Evolutionary conservation across 2,329 filamentous ascomycete species (phyloP), one percentile per base, ranked within the genome.

Genomic region (Sporothrix pallida): DNA sequence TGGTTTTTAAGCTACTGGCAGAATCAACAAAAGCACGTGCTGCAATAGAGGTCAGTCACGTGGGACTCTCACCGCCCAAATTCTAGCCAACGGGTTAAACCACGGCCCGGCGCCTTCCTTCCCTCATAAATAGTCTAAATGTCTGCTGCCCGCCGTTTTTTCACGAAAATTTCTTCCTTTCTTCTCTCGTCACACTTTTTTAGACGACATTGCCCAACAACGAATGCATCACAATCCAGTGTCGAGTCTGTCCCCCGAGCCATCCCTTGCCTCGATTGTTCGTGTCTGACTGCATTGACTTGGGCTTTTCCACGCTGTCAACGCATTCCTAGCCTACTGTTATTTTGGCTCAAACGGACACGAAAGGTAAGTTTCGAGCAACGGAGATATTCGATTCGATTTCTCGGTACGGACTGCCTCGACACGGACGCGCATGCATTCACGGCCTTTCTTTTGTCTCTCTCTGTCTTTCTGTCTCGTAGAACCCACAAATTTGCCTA

Each of bases 401-500:
- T 56, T 26, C 31, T 37, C 10, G 9, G 54, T 23, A 20, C 42
- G 62, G 42, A 46, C 62, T 42, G 13, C 42, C 42, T 48, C 42
- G 65, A 42, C 65, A 54, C 13, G 17, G 46, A 31, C 20, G 31
- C 23, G 42, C 20, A 13, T 62, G 26, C 63, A 23, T 8, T 68
- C 9, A 2, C 7, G 12, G 20, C n/a, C 0, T 10, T 20, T 20
- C 15, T 54, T 20, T 10, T 13, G 20, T 37, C 20, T 48, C 4
- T n/a, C 12, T 15, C 42, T 65, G n/a, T 12, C 42, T 23, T 9
- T 9, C 20, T 42, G 65, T 69, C 65, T 69, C 48, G 65, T 69
- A 69, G 65, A 69, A 42, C 17, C 75, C 75, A 75, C 74, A 70
- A 83, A 85, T 86, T 89, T 89, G 86, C 87, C 87, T 89, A 85